Evolutionary conservation across 2,329 filamentous ascomycete genomes (phyloP), one percentile per base, ranked within the genome.

Genomic region (Daldinia eschscholtzii): DNA sequence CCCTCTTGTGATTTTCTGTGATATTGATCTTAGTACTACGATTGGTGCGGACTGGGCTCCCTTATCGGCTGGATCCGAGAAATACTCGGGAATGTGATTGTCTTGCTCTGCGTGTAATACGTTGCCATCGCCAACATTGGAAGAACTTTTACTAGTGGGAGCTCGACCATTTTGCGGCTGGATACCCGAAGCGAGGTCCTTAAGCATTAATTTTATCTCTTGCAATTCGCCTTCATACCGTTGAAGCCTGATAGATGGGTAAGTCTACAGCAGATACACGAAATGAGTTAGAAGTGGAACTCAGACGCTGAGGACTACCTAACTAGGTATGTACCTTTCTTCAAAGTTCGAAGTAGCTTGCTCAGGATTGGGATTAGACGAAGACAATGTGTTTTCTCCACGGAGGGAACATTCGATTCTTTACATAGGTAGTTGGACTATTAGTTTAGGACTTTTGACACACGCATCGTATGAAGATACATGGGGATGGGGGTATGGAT

Each of bases 11-110:
- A 75, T 76, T 39, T 76, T 73, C 35, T 76, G 73, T 46, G 74
- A 74, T 57, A 79, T 79, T 55, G 75, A 76, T 57, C 77, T 74
- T 23, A 79, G 52, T 15, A 79, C 77, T 10, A 75, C 76, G 12
- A 78, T 72, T 0, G 77, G 77, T 2, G 77, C 77, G 1, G 76
- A 76, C 30, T 77, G 74, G 10, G 74, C 74, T 20, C 75, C 76
- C 28, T 74, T 76, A 58, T 79, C 77, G 35, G 76, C 76, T 9
- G 77, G 77, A 13, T 70, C 72, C 20, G 74, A 73, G 30, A 78
- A 69, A 60, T 75, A 76, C 60, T 76, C 76, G 1, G 74, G 76
- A 57, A 70, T 65, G 0, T 62, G 30, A 18, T 53, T 58, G 15
- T 74, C 73, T 5, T 74, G 70, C 20, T 70, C 67, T 42, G 39